Percentiles rank a stretch among this genome's conserved stretches.
phyloP scores from a whole-genome alignment of 1,139 yeast species.

The Yamadazyma dushanensis region DNA sequence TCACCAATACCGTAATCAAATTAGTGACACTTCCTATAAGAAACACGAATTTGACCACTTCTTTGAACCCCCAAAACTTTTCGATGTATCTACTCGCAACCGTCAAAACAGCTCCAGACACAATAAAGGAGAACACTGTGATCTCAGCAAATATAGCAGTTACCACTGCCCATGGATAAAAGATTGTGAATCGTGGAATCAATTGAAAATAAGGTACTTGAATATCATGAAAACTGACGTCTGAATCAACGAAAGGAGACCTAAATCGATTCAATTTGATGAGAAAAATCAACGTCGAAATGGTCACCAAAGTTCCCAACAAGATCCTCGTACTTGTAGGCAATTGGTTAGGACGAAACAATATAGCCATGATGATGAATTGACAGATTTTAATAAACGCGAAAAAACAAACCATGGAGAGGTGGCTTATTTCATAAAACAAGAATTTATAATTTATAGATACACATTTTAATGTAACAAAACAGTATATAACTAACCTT shows the following conservation, averaged over 20 bases:
- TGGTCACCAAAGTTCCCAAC: constrained; percentile 22
- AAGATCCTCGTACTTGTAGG: constrained; percentile 33
- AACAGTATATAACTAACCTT: constrained; percentile 17
- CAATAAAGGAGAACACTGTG: constrained; percentile 47
- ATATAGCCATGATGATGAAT: constrained; percentile 10
- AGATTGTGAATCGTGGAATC: constrained; percentile 61
- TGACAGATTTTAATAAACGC: neutral
- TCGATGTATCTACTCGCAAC: constrained; percentile 55
- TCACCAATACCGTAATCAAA: constrained; percentile 42
- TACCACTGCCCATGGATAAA: constrained; percentile 75
- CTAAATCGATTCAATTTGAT: constrained; percentile 36
- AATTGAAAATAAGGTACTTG: constrained; percentile 65
- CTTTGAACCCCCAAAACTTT: constrained; percentile 59
- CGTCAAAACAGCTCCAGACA: constrained; percentile 51
- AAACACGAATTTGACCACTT: constrained; percentile 58
- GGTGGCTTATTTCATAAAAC: constrained; percentile 6
- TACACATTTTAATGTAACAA: constrained; percentile 10
- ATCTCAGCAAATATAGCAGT: constrained; percentile 74
- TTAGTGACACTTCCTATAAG: constrained; percentile 64
- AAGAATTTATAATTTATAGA: constrained; percentile 10
- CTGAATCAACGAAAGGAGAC: constrained; percentile 17
- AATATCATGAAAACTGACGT: constrained; percentile 34
- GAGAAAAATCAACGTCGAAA: constrained; percentile 27
- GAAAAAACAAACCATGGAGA: too few relatives aligned
- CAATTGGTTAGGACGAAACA: constrained; percentile 15